Evolutionary conservation across 164 flowering plant genomes (phyloP).

Genomic region (Liquidambar formosana): DNA sequence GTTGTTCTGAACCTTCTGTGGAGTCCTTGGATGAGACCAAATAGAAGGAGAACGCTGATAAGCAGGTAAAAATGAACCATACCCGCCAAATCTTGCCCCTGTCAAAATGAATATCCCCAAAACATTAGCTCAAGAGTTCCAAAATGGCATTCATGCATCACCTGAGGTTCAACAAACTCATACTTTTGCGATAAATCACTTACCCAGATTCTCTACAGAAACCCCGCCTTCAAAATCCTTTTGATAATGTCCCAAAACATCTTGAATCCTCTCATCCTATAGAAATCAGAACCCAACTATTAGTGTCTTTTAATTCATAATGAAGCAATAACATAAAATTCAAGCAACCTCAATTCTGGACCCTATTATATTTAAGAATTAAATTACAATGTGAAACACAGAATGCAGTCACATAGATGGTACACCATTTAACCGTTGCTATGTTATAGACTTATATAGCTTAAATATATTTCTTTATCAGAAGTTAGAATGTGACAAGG

Average conservation of each 20-base stretch:
- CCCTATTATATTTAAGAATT: no score
- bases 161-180: background rate
- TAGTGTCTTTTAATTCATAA: background rate
- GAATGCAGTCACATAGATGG: no score
- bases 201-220: constrained; percentile 70
- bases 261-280: constrained; percentile 62
- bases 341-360: no score
- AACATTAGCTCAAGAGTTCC: background rate
- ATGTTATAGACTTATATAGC: no score
- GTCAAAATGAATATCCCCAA: constrained; percentile 2
- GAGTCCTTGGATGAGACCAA: constrained; percentile 37
- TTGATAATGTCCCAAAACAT: constrained; percentile 63
- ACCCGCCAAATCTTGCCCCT: constrained; percentile 70
- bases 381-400: no score
- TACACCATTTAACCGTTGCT: no score
- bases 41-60: constrained; percentile 51
- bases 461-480: no score
- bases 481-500: no score
- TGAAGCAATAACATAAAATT: background rate
- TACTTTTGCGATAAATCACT: constrained; percentile 17
- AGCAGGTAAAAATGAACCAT: constrained; percentile 70
- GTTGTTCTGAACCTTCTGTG: constrained; percentile 32
- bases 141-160: background rate
- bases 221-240: constrained; percentile 73
- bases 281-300: background rate